Evolutionary conservation across 129 eudicot species (phyloP).

Genomic region (Logfia minima): DNA sequence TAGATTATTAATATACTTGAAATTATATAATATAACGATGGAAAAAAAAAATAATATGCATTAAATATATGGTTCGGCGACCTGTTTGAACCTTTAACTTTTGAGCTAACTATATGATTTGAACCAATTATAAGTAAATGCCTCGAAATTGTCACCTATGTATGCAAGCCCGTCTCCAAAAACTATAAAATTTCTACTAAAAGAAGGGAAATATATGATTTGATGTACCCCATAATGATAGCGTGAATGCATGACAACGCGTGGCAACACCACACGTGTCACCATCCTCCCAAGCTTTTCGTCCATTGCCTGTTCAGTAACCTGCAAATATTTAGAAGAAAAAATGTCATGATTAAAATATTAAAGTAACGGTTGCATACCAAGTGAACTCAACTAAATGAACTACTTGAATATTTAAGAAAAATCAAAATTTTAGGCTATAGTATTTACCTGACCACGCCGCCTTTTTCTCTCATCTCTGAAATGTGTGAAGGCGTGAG

Average conservation of each 20-base stretch:
- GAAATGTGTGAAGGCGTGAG: conserved; percentile 94
- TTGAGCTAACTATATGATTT: not conserved
- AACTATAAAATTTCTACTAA: not conserved
- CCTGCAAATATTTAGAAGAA: conserved; percentile 40
- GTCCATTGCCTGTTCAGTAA: conserved; percentile 72
- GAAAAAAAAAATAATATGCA: not conserved
- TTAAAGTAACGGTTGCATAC: not conserved
- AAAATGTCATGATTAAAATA: not conserved
- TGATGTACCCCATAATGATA: conserved; percentile 89
- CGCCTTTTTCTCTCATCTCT: conserved; percentile 95
- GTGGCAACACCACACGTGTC: conserved; percentile 94
- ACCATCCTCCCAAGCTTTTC: conserved; percentile 89
- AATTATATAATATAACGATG: not conserved
- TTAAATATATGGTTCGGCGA: not conserved
- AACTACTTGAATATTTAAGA: not conserved
- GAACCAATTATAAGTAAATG: not conserved
- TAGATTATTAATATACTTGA: too few relatives aligned
- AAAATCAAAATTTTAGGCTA: not conserved
- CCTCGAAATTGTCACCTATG: not conserved
- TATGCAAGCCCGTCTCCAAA: not conserved
- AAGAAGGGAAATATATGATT: conserved; percentile 1
- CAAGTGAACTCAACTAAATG: not conserved
- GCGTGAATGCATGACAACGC: conserved; percentile 97
- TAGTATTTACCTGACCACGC: conserved; percentile 57
- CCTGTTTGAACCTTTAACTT: not conserved